Evolutionary conservation across 2,329 filamentous ascomycete genomes (phyloP), one percentile per base, ranked within the genome.

Genomic region (Chrysosporium keratinophilum): DNA sequence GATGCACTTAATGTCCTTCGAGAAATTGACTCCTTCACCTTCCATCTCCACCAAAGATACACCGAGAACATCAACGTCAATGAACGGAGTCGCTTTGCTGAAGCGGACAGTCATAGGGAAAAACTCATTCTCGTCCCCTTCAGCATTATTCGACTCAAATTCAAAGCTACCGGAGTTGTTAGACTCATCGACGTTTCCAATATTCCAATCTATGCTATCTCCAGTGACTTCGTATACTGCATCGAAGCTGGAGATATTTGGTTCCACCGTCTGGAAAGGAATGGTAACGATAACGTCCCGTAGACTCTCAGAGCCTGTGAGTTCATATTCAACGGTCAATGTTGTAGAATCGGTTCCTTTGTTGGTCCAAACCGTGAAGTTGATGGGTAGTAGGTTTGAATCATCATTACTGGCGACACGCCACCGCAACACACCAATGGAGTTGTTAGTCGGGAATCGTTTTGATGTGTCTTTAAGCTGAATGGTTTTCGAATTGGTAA

Each of bases 281-380:
- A 98, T 95, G 2, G 83, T 80, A 50, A 98, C 87, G 37, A 82
- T 80, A 45, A 97, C 91, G 65, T 97, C 89, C 59, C 83, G 85
- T 56, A 98, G 76, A 11, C 80, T 71, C 60, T 91, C 87, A 1
- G 82, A 78, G 50, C 89, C 87, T 0, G 87, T 91, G 56, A 95
- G 80, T 70, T 98, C 93, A 68, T 97, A 98, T 71, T 97, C 93
- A 34, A 97, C 81, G 1, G 91, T 98, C 65, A 98, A 82, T 60
- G 87, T 94, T 70, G 85, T 94, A 64, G 84, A 89, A 45, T 84
- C 81, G 19, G 82, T 79, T 46, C 87, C 85, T 70, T 90, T 89
- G 72, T 95, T 96, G 57, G 95, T 88, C 93, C 93, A 98, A 37
- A 96, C 91, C 1, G 89, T 96, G 70, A 98, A 97, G 37, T 87